phyloP scores from a whole-genome alignment of 106 monocot genomes.

The Posidonia australis region DNA sequence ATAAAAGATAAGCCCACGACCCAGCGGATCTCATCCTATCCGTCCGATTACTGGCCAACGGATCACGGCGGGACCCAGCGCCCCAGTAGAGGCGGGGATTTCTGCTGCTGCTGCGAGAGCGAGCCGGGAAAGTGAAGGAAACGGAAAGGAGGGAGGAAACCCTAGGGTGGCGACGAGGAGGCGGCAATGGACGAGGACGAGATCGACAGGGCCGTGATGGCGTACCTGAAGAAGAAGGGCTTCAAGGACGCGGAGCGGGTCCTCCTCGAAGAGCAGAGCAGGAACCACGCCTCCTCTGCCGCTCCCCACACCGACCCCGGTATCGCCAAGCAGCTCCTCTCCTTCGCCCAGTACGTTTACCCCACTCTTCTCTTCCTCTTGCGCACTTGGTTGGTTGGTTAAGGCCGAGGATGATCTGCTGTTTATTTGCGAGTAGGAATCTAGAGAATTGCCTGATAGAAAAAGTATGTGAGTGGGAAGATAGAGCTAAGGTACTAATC shows the following conservation, averaged over 20 bases:
- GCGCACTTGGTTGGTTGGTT: neutral
- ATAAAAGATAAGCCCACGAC: too few relatives aligned
- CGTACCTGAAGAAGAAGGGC: slow-evolving; percentile 28
- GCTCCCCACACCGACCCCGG: slow-evolving; percentile 13
- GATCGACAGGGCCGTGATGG: slow-evolving; percentile 22
- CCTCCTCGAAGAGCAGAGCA: slow-evolving; percentile 11
- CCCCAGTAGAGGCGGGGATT: too few relatives aligned
- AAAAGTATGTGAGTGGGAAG: too few relatives aligned
- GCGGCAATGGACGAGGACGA: slow-evolving; percentile 25
- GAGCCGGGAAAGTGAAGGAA: too few relatives aligned
- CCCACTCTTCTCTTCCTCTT: neutral
- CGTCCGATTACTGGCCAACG: too few relatives aligned
- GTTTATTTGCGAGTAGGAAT: neutral
- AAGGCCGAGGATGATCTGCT: neutral
- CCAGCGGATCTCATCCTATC: too few relatives aligned
- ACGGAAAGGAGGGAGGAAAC: neutral
- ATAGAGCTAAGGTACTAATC: too few relatives aligned
- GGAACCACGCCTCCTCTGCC: neutral
- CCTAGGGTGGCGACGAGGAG: neutral
- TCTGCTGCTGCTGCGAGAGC: too few relatives aligned
- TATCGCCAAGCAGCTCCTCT: slow-evolving; percentile 22
- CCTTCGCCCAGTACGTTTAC: slow-evolving; percentile 13
- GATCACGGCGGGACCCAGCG: too few relatives aligned
- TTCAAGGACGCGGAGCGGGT: slow-evolving; percentile 24
- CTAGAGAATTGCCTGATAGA: too few relatives aligned